Evolutionary conservation across 2,329 filamentous ascomycete genomes (phyloP).

Genomic region (Macroventuria anomochaeta): DNA sequence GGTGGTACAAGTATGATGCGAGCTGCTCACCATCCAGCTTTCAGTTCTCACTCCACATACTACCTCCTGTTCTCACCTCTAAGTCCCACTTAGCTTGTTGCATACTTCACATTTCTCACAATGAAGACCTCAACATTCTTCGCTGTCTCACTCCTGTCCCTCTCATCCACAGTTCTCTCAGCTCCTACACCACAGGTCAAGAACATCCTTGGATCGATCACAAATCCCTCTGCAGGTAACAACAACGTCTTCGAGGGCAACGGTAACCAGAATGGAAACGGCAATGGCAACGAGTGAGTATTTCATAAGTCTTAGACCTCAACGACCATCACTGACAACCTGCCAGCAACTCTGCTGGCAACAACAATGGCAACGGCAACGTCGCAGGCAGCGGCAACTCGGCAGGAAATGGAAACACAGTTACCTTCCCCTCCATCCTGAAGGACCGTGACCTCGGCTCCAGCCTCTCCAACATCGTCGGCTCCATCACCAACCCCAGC

Average conservation of each 20-base stretch:
- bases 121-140: constrained; percentile 18
- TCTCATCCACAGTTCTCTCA: constrained; percentile 24
- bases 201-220: constrained; percentile 19
- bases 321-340: neutral
- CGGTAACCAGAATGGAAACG: constrained; percentile 2
- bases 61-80: neutral
- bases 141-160: constrained; percentile 21
- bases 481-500: constrained; percentile 18
- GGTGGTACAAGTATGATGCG: neutral
- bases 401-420: constrained; percentile 2
- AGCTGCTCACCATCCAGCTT: neutral
- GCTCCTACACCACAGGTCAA: constrained; percentile 23
- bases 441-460: neutral
- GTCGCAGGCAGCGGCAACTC: constrained; percentile 2
- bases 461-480: constrained; percentile 4
- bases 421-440: neutral
- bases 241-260: constrained; percentile 11
- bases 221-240: constrained; percentile 10
- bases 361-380: constrained; percentile 12
- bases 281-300: constrained; percentile 7
- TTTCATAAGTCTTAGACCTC: neutral
- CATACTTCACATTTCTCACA: neutral
- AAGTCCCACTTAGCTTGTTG: no score
- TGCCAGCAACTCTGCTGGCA: constrained; percentile 8
- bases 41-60: neutral